Conservation (phyloP, 2,329 filamentous ascomycete genomes). For the Fusarium sororula region DNA sequence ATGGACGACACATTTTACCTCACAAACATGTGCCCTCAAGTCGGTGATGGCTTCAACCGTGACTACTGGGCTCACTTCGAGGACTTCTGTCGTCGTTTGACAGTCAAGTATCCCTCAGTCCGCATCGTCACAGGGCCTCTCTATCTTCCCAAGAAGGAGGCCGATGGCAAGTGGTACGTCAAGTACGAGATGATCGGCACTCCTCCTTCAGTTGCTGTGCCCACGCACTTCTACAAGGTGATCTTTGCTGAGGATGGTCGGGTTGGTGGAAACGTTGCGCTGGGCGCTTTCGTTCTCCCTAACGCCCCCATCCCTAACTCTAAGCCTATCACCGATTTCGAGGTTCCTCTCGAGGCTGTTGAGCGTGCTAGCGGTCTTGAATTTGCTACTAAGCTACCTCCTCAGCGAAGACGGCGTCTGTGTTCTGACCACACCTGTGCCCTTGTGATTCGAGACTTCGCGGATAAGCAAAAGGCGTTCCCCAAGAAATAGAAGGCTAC, state of each 20-base stretch:
- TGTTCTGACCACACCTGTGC: constrained; percentile 89
- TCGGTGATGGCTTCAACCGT: constrained; percentile 97
- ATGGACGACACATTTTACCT: constrained; percentile 97
- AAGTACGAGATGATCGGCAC: constrained; percentile 94
- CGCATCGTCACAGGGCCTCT: constrained; percentile 92
- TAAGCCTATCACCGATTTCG: constrained; percentile 89
- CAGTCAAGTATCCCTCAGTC: constrained; percentile 82
- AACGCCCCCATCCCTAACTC: constrained; percentile 89
- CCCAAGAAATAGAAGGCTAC: constrained; percentile 46
- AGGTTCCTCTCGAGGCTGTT: constrained; percentile 91
- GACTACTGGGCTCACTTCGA: constrained; percentile 99
- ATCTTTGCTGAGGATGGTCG: constrained; percentile 91
- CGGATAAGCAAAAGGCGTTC: constrained; percentile 68
- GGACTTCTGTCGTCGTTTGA: constrained; percentile 91
- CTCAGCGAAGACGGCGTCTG: constrained; percentile 76
- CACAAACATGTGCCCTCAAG: constrained; percentile 97
- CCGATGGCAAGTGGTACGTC: constrained; percentile 90
- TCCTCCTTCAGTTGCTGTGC: constrained; percentile 93
- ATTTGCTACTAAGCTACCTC: constrained; percentile 83
- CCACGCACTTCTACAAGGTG: constrained; percentile 99
- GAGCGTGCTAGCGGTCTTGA: constrained; percentile 93
- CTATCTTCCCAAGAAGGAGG: constrained; percentile 87
- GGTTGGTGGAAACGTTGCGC: constrained; percentile 76
- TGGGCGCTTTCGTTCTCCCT: constrained; percentile 94
- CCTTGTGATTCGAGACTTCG: constrained; percentile 83